Base-by-base conservation (phyloP, 2,329 filamentous ascomycete genomes). In the Calonectria pteridis region DNA sequence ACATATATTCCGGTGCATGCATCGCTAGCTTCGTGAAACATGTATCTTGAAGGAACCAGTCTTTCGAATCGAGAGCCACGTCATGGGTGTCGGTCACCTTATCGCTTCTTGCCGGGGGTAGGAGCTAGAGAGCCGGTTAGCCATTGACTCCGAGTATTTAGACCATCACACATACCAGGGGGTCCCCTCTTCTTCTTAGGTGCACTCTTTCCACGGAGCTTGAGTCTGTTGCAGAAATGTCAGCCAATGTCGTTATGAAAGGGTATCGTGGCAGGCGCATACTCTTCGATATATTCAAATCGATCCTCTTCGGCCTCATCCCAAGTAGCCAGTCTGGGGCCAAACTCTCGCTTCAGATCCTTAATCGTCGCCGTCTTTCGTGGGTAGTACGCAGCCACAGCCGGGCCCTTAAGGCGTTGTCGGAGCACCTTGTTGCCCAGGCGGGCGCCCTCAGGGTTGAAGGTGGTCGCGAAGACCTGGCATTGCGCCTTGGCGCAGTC, bases 391-490 rank as follows among this genome's bases (percentile, higher is more conserved):
- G 94, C 90, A 49, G 93, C 94, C 77, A 98, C 86, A 0, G 94
- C 87, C 35, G 95, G 94, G n/a, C 97, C 97, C 82, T 91, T 92
- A 76, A 98, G 88, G 82, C 96, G 92, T 84, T 98, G 94, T 82
- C 96, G 94, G 73, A 99, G 89, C 83, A 99, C 89, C 86, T 97
- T 98, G 87, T 97, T 98, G 82, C 97, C 97, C 79, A 95, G 91
- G 75, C 97, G 94, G 75, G 94, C 85, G 78, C 92, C 88, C 69
- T 95, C 90, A 31, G 97, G 97, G 86, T 99, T 99, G 89, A 93
- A 98, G 67, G 93, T 96, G 65, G 94, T 94, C 81, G 93, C 93
- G 89, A 98, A 99, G 87, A 98, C 91, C 84, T 93, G 92, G 89
- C 95, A 98, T 93, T 96, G 95, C 82, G 91, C 91, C 96, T 98